Percentiles rank a stretch among this genome's conserved stretches.
Evolutionary conservation across 768 basidiomycete species (phyloP).

Genomic region (Tricholoma sp.): DNA sequence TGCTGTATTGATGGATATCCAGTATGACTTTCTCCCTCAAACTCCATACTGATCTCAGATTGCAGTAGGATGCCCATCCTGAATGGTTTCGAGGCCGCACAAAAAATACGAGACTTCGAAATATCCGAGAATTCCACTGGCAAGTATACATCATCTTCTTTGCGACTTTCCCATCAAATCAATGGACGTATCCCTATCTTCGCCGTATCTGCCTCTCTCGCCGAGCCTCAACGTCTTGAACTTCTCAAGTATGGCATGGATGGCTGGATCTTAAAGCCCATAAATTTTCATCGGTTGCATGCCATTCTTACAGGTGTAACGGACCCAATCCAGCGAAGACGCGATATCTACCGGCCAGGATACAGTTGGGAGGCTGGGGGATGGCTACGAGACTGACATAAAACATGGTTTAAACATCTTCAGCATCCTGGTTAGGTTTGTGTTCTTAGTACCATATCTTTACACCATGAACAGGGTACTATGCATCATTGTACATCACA

Average conservation of each 20-base stretch:
- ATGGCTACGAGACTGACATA: constrained; percentile 34
- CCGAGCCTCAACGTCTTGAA: constrained; percentile 50
- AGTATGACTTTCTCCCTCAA: constrained; percentile 37
- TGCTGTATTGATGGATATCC: constrained; percentile 78
- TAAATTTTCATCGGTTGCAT: constrained; percentile 67
- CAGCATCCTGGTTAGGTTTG: not conserved
- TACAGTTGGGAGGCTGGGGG: constrained; percentile 62
- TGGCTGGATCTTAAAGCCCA: constrained; percentile 82
- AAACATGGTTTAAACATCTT: not conserved
- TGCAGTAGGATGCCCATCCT: constrained; percentile 69
- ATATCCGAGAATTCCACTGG: constrained; percentile 11
- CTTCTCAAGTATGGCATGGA: constrained; percentile 57
- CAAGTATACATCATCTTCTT: constrained; percentile 4
- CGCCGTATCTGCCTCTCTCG: constrained; percentile 73
- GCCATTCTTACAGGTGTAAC: constrained; percentile 55
- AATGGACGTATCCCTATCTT: constrained; percentile 75
- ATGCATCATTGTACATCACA: too few relatives aligned
- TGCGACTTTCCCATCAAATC: constrained; percentile 38
- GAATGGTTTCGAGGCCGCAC: constrained; percentile 66
- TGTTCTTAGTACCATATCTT: too few relatives aligned
- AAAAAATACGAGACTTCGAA: constrained; percentile 62
- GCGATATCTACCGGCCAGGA: constrained; percentile 47
- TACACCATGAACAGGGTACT: too few relatives aligned
- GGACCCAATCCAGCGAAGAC: constrained; percentile 43
- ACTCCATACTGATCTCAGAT: not conserved